Conservation (phyloP, 164 flowering plant species). For the Vitis rotundifolia region DNA sequence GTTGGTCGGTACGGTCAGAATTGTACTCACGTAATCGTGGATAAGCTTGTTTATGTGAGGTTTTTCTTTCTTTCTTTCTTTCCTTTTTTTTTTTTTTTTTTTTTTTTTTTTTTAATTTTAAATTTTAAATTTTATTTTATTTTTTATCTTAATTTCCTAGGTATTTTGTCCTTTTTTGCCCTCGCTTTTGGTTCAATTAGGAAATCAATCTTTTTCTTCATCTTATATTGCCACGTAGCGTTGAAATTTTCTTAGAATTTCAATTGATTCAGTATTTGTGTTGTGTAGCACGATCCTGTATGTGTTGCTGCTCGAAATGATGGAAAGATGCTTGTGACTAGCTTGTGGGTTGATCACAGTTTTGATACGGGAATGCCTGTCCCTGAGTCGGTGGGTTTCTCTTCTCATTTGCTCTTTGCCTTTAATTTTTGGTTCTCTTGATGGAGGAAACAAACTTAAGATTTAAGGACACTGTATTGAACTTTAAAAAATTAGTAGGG, state of each 20-base stretch:
- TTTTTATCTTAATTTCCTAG: background rate
- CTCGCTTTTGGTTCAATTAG: too few relatives aligned
- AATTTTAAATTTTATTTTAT: background rate
- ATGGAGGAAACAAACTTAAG: background rate
- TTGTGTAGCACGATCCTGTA: slow-evolving; percentile 72
- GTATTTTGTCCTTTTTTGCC: too few relatives aligned
- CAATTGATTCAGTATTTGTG: background rate
- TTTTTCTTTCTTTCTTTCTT: background rate
- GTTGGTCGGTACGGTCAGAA: slow-evolving; percentile 47
- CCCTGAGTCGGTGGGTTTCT: slow-evolving; percentile 62
- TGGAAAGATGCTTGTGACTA: slow-evolving; percentile 69
- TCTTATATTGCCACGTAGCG: too few relatives aligned
- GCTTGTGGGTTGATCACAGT: slow-evolving; percentile 82
- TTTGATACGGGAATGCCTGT: slow-evolving; percentile 60
- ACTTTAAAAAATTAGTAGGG: too few relatives aligned
- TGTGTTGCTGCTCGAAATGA: slow-evolving; percentile 76
- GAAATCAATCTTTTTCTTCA: too few relatives aligned
- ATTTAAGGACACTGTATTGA: too few relatives aligned
- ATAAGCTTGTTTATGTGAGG: slow-evolving; percentile 65
- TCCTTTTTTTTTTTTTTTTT: background rate
- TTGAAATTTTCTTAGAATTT: too few relatives aligned
- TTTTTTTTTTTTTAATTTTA: slow-evolving; percentile 1
- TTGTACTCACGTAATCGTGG: slow-evolving; percentile 84
- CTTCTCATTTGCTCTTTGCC: background rate
- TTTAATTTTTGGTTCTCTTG: background rate